Conservation (phyloP, 2,329 filamentous ascomycete species). For the Lizonia empirigonia region DNA sequence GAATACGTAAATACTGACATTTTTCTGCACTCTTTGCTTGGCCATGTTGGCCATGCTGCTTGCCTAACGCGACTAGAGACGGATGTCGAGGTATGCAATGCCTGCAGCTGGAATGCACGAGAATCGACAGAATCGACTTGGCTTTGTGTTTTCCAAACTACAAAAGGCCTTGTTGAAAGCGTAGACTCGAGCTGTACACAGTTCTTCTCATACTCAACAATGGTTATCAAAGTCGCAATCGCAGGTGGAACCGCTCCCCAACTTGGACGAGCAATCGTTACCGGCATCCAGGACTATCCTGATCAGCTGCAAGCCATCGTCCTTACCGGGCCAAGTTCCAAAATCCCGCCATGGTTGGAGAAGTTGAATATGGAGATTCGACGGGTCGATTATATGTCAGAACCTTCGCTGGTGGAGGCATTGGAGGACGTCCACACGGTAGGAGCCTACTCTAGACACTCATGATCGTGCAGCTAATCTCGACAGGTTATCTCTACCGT, state of each 20-base stretch:
- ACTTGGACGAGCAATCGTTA: constrained; percentile 34
- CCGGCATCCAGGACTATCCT: constrained; percentile 24
- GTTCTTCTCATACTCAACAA: not conserved
- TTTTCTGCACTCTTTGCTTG: not conserved
- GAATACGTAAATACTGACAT: not conserved
- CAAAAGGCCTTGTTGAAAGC: not conserved
- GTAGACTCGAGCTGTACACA: not conserved
- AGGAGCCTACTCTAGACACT: not conserved
- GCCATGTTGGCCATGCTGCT: not conserved
- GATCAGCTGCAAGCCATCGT: constrained; percentile 35
- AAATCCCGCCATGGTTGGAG: constrained; percentile 14
- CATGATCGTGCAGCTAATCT: not conserved
- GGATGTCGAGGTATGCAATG: not conserved
- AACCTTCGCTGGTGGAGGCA: not conserved
- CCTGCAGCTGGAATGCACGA: not conserved
- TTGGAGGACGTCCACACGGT: not conserved
- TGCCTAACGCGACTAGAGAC: not conserved
- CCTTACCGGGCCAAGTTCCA: constrained; percentile 29
- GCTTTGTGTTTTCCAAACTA: not conserved
- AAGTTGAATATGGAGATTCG: not conserved
- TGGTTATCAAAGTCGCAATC: constrained; percentile 32
- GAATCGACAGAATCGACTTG: not conserved
- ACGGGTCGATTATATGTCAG: not conserved
- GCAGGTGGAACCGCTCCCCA: constrained; percentile 36
- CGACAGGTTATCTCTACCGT: constrained; percentile 27